Conservation (phyloP, 208 protist species). For the Porcisia hertigi region DNA sequence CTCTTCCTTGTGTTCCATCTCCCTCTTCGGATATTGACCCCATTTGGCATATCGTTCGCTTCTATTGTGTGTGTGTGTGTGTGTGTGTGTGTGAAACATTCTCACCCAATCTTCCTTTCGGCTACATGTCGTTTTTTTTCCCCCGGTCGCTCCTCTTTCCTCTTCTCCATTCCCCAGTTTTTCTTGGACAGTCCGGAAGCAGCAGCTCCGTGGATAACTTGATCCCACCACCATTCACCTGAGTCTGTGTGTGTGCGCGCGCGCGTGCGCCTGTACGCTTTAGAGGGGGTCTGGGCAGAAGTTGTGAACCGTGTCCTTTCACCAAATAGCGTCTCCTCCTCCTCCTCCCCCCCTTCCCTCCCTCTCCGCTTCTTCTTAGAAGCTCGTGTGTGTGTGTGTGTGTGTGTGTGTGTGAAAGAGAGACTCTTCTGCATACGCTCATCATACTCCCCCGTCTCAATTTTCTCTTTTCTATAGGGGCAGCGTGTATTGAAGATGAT, state of each 20-base stretch:
- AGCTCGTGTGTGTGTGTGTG: not conserved
- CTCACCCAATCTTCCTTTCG: no score
- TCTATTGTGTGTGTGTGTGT: not conserved
- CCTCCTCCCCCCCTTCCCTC: no score
- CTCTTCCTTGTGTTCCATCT: not conserved
- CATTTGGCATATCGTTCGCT: not conserved
- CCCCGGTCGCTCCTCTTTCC: not conserved
- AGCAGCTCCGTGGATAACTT: not conserved
- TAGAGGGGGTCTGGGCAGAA: no score
- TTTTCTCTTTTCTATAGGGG: not conserved
- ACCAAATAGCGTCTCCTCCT: not conserved
- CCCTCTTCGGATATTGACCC: not conserved
- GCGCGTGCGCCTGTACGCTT: not conserved
- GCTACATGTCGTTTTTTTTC: not conserved
- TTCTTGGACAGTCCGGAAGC: conserved; percentile 7
- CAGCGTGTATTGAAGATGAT: conserved; percentile 45
- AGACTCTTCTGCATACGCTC: not conserved
- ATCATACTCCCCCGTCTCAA: not conserved
- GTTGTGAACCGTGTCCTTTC: no score
- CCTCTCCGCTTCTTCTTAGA: no score
- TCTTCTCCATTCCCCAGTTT: conserved; percentile 16
- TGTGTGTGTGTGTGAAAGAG: not conserved
- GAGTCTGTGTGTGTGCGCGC: not conserved
- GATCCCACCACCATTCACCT: not conserved
- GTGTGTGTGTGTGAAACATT: not conserved